Conservation (phyloP, 148 eudicot genomes). For the Heliamphora exappendiculata region DNA sequence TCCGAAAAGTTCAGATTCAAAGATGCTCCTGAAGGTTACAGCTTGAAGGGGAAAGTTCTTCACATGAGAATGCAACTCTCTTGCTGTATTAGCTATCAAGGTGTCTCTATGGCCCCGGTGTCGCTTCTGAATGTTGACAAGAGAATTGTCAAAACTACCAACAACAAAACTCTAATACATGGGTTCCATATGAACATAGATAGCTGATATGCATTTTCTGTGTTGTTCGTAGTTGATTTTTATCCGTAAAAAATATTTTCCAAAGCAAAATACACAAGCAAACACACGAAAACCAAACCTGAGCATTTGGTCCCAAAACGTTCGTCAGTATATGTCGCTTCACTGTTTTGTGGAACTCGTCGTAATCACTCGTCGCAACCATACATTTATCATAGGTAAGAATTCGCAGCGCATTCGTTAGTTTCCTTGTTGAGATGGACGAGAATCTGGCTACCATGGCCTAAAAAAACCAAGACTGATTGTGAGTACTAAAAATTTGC, state of each 20-base stretch:
- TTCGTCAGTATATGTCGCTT: constrained; percentile 48
- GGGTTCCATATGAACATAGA: too few species aligned
- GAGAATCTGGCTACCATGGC: constrained; percentile 75
- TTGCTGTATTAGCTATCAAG: constrained; percentile 40
- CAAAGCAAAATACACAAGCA: not conserved
- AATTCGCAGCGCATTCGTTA: constrained; percentile 63
- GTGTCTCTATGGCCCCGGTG: constrained; percentile 43
- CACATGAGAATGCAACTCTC: constrained; percentile 27
- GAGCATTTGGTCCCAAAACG: constrained; percentile 75
- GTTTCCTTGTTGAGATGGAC: constrained; percentile 67
- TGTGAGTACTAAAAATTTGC: not conserved
- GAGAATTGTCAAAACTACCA: not conserved
- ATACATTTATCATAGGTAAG: constrained; percentile 70
- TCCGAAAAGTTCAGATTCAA: constrained; percentile 64
- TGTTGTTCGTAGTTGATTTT: too few species aligned
- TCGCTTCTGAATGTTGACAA: constrained; percentile 41
- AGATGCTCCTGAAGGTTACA: constrained; percentile 50
- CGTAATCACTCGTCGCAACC: constrained; percentile 86
- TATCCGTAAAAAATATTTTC: too few species aligned
- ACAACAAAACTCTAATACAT: too few species aligned
- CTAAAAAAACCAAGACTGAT: constrained; percentile 21
- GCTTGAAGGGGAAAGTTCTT: constrained; percentile 35
- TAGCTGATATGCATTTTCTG: too few species aligned
- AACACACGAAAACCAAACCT: constrained; percentile 42
- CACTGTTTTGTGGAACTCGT: constrained; percentile 65